Evolutionary conservation across 2,329 filamentous ascomycete genomes (phyloP).

Genomic region (Calonectria pseudoturangicola): DNA sequence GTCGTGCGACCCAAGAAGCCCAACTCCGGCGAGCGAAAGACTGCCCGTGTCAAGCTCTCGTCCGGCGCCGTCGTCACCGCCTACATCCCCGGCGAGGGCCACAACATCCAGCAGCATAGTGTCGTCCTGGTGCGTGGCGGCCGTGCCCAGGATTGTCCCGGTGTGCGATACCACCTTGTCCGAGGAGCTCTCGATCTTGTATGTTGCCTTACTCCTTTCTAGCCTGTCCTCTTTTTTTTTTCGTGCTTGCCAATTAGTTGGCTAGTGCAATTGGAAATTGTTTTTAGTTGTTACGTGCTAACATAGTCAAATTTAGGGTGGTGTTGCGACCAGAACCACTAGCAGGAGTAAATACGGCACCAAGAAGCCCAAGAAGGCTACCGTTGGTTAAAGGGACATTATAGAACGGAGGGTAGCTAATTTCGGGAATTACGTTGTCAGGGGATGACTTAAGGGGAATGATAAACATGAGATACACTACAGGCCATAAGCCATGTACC

Average conservation of each 20-base stretch:
- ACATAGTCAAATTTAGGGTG: slow-evolving; percentile 76
- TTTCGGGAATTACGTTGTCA: not conserved
- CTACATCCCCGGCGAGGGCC: slow-evolving; percentile 97
- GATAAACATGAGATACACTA: slow-evolving; percentile 38
- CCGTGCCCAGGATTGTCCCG: slow-evolving; percentile 96
- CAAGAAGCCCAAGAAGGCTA: slow-evolving; percentile 95
- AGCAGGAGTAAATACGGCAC: slow-evolving; percentile 98
- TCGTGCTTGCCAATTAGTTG: not conserved
- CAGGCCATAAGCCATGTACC: slow-evolving; percentile 50
- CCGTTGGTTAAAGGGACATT: slow-evolving; percentile 64
- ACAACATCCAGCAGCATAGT: slow-evolving; percentile 99
- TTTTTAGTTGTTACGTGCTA: slow-evolving; percentile 22
- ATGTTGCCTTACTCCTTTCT: slow-evolving; percentile 61
- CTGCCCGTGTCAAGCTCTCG: slow-evolving; percentile 91
- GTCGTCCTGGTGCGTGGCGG: slow-evolving; percentile 97
- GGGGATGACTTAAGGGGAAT: slow-evolving; percentile 30
- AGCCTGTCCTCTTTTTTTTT: not conserved
- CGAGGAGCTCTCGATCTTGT: slow-evolving; percentile 95
- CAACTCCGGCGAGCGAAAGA: slow-evolving; percentile 98
- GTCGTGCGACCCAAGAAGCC: slow-evolving; percentile 98
- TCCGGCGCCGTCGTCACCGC: slow-evolving; percentile 91
- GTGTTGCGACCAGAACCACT: slow-evolving; percentile 88
- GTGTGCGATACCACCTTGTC: slow-evolving; percentile 96
- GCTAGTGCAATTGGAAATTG: not conserved
- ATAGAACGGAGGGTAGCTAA: not conserved